Conservation (phyloP, 805 yeast genomes). For the Ogataea thermomethanolica region DNA sequence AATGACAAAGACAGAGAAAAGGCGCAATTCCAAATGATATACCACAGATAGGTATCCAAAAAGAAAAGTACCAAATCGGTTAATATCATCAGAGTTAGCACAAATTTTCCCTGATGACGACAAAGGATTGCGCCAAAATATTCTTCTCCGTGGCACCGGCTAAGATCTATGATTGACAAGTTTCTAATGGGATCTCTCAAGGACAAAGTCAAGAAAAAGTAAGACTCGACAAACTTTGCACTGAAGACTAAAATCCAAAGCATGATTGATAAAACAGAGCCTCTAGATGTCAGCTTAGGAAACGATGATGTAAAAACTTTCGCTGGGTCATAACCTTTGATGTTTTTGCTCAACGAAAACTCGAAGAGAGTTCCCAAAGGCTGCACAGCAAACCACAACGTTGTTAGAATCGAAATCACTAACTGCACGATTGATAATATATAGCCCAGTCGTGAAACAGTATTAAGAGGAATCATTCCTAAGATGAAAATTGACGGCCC, state of each 20-base stretch:
- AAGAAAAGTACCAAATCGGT: conserved; percentile 50
- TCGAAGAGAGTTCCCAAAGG: conserved; percentile 36
- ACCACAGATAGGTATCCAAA: conserved; percentile 57
- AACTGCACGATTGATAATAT: conserved; percentile 41
- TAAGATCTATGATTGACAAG: conserved; percentile 40
- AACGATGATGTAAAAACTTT: conserved; percentile 43
- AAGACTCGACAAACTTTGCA: conserved; percentile 51
- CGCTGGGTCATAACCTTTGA: conserved; percentile 32
- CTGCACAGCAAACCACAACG: conserved; percentile 40
- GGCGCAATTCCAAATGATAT: conserved; percentile 51
- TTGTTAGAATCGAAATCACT: conserved; percentile 38
- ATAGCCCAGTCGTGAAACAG: conserved; percentile 35
- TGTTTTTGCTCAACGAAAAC: conserved; percentile 19
- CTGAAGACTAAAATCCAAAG: conserved; percentile 47
- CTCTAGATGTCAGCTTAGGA: conserved; percentile 38
- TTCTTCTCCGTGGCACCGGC: conserved; percentile 43
- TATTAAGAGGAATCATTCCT: conserved; percentile 36
- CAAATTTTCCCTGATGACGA: conserved; percentile 39
- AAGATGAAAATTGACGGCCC: conserved; percentile 42
- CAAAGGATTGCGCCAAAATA: conserved; percentile 42
- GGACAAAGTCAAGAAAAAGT: conserved; percentile 51
- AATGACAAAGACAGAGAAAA: conserved; percentile 48
- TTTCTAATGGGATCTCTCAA: conserved; percentile 50
- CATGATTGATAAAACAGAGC: conserved; percentile 38
- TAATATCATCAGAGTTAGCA: conserved; percentile 38